phyloP scores from a whole-genome alignment of 768 basidiomycete genomes.

The Leccinum uliginosum region DNA sequence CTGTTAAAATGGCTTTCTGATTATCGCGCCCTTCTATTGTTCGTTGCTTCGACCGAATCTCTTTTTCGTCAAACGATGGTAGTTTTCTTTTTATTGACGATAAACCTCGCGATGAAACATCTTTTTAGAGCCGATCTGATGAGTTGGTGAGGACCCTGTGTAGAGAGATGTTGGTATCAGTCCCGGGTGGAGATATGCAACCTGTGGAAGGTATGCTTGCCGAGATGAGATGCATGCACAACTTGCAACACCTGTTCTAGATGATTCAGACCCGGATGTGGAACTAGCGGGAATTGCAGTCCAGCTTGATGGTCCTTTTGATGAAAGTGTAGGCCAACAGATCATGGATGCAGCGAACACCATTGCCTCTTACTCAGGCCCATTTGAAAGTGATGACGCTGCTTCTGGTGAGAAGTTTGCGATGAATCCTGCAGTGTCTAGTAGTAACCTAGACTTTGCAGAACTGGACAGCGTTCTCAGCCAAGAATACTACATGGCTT shows the following conservation, averaged over 20 bases:
- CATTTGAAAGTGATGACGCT: background rate
- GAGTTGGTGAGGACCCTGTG: background rate
- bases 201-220: background rate
- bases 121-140: constrained; percentile 7
- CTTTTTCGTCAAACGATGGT: background rate
- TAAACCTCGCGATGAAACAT: background rate
- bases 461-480: background rate
- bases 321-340: background rate
- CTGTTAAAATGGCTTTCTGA: background rate
- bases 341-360: constrained; percentile 1
- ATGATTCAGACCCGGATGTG: background rate
- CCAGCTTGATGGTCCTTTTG: constrained; percentile 4
- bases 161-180: constrained; percentile 1
- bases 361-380: background rate
- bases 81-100: background rate
- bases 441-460: no score
- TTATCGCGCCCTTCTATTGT: constrained; percentile 5
- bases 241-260: background rate
- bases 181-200: background rate
- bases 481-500: constrained; percentile 2
- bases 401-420: background rate
- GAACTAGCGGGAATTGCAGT: background rate
- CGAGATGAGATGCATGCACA: background rate
- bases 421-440: no score
- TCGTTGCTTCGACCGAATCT: constrained; percentile 4